These are phyloP conservation scores for Boletus sp. DNA, from an alignment of 768 basidiomycete species.

Conservation along the genomic window DNA sequence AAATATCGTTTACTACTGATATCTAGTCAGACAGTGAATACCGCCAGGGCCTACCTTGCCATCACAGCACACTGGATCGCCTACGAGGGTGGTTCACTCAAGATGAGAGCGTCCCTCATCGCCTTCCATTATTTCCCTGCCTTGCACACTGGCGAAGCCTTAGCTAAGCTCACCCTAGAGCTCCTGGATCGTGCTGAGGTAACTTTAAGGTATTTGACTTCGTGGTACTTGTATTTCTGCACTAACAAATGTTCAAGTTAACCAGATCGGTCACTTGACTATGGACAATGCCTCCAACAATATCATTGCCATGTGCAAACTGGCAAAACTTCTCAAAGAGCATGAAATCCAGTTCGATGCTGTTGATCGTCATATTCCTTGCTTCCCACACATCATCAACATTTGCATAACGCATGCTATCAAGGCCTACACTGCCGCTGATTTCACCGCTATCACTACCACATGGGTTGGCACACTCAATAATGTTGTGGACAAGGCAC, in stretches of 20 bases:
- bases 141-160: conserved; percentile 8
- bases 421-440: not conserved
- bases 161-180: not conserved
- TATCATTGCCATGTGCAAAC: not conserved
- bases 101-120: conserved; percentile 7
- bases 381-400: not conserved
- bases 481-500: too few species aligned
- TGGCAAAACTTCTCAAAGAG: not conserved
- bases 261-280: not conserved
- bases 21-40: not conserved
- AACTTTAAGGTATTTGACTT: not conserved
- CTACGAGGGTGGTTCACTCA: not conserved
- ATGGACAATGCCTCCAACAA: not conserved
- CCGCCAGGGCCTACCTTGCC: not conserved
- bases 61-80: not conserved
- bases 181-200: not conserved
- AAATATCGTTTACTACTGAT: not conserved
- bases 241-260: too few species aligned
- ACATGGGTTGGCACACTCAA: not conserved
- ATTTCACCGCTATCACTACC: not conserved
- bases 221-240: too few species aligned
- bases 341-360: not conserved
- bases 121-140: conserved; percentile 17
- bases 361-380: not conserved
- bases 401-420: not conserved